Base-by-base conservation (phyloP, 2,329 filamentous ascomycete species). In the Colletotrichum musae region DNA sequence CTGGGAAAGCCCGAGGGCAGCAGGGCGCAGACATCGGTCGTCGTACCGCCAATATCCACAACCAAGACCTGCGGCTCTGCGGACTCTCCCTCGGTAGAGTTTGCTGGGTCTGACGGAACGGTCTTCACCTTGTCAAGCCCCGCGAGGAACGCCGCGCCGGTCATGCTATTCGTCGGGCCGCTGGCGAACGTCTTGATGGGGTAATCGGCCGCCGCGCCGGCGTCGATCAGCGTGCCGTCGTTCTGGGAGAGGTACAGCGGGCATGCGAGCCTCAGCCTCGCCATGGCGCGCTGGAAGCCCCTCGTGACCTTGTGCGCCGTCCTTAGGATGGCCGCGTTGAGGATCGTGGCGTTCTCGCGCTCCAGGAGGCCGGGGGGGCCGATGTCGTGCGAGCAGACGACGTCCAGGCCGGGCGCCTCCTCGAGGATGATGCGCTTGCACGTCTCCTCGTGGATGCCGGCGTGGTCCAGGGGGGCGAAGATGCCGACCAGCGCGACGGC, bases 31-130 rank as follows among this genome's bases (percentile, higher is more conserved):
- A 90, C 85, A 75, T 91, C 89, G 2, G 87, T 88, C 0, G 88
- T 91, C 0, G 89, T 91, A 16, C 88, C 88, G 7, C 89, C 88
- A 32, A 91, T 84, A 72, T 91, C 88, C 2, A 89, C 82, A 0
- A 89, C 87, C 51, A 89, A 72, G 1, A 82, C 57, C 45, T 81
- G 80, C 1, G 78, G 77, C 24, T 76, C 72, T 15, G 39, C 59
- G 0, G 28, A 28, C 2, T 70, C 57, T 13, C 53, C 41, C 56
- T 32, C 16, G 50, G 52, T 1, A 5, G 74, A 61, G 6, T 24
- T 24, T 2, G 45, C 12, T 4, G 48, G 12, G 21, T 68, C 48
- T 13, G 50, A 18, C 3, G 58, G 36, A 52, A 9, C 61, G 1
- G 1, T 36, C 54, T 57, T 66, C 2, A 66, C 70, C 28, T 80